Conservation (phyloP, 1,284 basidiomycete species). For the Mycosarcoma maydis region DNA sequence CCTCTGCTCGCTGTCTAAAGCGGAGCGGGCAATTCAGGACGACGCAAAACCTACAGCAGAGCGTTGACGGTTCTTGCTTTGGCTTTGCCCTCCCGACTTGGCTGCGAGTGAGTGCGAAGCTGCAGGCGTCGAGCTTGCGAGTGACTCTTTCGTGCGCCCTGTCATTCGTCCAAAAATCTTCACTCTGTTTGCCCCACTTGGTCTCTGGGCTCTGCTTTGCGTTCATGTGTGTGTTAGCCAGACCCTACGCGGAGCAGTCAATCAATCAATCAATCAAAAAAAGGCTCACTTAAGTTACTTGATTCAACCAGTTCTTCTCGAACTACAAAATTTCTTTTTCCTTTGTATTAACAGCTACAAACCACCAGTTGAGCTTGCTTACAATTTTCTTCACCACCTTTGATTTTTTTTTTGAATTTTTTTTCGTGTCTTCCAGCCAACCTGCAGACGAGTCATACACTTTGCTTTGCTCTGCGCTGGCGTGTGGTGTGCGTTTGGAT, state of each 20-base stretch:
- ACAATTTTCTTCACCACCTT: not conserved
- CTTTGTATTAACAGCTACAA: not conserved
- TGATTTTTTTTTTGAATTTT: not conserved
- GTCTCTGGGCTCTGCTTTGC: not conserved
- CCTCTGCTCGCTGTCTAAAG: not conserved
- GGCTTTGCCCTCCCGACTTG: too few relatives aligned
- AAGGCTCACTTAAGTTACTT: too few relatives aligned
- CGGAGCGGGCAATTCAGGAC: conserved; percentile 32
- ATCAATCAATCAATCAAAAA: not conserved
- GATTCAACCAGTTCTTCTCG: conserved; percentile 33
- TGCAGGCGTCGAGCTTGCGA: not conserved
- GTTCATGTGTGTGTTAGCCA: too few relatives aligned
- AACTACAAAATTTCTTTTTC: conserved; percentile 11
- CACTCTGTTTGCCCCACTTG: not conserved
- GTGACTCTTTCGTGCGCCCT: conserved; percentile 35
- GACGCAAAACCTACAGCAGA: conserved; percentile 3
- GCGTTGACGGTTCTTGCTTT: too few relatives aligned
- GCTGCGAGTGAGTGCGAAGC: not conserved
- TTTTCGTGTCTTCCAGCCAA: not conserved
- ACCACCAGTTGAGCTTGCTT: not conserved
- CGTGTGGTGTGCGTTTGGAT: not conserved
- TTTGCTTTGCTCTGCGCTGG: not conserved
- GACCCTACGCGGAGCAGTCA: too few relatives aligned
- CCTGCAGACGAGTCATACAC: not conserved
- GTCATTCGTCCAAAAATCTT: conserved; percentile 20